phyloP scores from a whole-genome alignment of 2,329 filamentous ascomycete species.

The Fusarium mangiferae region DNA sequence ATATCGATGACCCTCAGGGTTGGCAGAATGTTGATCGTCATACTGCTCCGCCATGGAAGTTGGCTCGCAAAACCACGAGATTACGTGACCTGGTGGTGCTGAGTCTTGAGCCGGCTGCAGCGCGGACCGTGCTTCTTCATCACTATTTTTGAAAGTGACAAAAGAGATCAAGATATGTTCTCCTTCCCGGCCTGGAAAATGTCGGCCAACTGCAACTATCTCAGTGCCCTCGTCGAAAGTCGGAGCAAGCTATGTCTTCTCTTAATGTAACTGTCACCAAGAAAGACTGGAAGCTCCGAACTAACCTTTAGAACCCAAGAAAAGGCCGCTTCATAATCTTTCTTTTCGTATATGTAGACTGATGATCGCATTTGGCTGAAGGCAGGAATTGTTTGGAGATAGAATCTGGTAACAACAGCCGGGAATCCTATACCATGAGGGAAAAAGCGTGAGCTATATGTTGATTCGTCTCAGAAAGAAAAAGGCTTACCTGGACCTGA shows the following conservation, averaged over 20 bases:
- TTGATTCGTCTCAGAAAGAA: fast-evolving
- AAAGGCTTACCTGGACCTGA: background rate
- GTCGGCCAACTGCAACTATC: background rate
- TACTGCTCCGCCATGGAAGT: background rate
- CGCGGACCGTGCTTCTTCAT: background rate
- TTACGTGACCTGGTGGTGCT: background rate
- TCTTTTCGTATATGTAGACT: background rate
- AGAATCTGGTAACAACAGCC: background rate
- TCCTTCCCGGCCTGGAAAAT: background rate
- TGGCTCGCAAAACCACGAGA: background rate
- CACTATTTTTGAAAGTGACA: background rate
- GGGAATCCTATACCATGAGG: background rate
- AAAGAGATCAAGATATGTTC: background rate
- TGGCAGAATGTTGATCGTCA: background rate
- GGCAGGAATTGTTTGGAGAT: background rate
- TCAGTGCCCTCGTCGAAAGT: background rate
- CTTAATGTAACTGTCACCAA: fast-evolving
- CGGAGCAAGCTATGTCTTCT: background rate
- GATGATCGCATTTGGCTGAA: background rate
- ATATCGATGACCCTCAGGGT: background rate
- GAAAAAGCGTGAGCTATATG: fast-evolving
- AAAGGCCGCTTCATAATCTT: background rate
- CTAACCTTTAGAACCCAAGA: background rate
- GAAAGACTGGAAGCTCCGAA: too few species aligned
- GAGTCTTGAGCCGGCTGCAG: background rate